phyloP scores from a whole-genome alignment of 2,329 filamentous ascomycete genomes.

The Paracoccidioides lutzii region DNA sequence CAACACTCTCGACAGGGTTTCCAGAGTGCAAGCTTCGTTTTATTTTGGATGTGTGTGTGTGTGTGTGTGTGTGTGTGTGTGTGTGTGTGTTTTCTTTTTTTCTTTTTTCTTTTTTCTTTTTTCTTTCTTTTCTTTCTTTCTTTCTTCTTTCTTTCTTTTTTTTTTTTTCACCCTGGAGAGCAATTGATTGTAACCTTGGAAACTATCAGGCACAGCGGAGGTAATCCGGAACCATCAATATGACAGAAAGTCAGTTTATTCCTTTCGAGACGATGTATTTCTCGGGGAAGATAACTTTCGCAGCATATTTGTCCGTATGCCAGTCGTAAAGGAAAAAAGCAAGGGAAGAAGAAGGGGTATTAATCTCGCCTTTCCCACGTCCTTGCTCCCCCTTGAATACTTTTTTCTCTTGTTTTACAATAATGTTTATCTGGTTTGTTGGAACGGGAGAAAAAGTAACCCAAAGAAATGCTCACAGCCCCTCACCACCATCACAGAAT shows the following conservation, averaged over 20 bases:
- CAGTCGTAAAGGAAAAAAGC: background rate
- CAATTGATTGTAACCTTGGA: background rate
- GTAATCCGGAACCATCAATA: background rate
- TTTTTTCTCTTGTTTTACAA: background rate
- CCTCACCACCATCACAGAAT: constrained; percentile 1
- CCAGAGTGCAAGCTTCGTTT: too few species aligned
- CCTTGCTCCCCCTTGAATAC: background rate
- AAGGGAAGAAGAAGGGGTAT: background rate
- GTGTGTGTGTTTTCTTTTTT: too few species aligned
- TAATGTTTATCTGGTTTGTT: background rate
- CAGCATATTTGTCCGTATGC: background rate
- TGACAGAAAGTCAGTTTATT: background rate
- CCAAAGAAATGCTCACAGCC: background rate
- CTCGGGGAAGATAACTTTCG: background rate
- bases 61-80: too few species aligned
- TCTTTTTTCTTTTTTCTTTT: too few species aligned
- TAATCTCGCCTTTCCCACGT: background rate
- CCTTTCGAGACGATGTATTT: background rate
- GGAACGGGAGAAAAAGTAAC: background rate
- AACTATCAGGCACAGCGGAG: background rate
- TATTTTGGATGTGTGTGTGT: too few species aligned
- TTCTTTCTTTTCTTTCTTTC: too few species aligned
- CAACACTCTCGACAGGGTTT: too few species aligned
- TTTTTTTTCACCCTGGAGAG: too few species aligned
- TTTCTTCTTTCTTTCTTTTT: too few species aligned